Base-by-base conservation (phyloP, 495 filamentous ascomycete genomes). In the Penicillium silybi region DNA sequence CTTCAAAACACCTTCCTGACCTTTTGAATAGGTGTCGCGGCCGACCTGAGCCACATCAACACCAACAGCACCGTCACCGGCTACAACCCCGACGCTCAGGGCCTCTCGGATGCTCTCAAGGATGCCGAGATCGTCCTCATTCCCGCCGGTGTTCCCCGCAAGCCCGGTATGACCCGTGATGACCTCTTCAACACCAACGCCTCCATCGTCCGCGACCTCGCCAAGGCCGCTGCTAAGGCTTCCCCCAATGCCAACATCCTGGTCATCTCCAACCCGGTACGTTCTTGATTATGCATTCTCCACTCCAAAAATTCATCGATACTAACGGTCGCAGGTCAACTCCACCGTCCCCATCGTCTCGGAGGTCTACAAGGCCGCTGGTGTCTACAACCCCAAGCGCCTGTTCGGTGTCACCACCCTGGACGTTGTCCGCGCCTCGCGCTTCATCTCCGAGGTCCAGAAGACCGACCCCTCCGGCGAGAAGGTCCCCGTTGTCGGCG, bases 101-200 rank as follows among this genome's bases (percentile, higher is more conserved):
- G 90, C 57, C 84, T 97, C 29, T 81, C 80, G 63, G 79, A 79
- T 59, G 84, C 84, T 56, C 83, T 97, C 66, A 87, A 86, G 73
- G 91, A 83, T 66, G 76, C 90, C 56, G 90, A 97, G 69, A 85
- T 98, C 62, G 90, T 98, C 62, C 85, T 98, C 63, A 97, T 98
- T 71, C 93, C 93, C 62, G 93, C 93, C 62, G 93, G 93, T 78
- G 93, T 98, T 57, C 93, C 93, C 60, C 91, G 93, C 78, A 98
- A 98, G 83, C 93, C 93, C 66, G 93, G 93, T 75, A 98, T 98
- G 93, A 95, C 88, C 77, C 90, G 93, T 79, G 93, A 97, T 77
- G 86, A 98, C 68, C 88, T 98, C 48, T 98, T 98, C 89, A 98
- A 98, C 81, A 98, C 92, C 81, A 98, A 98, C 74, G 93, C 95